Evolutionary conservation across 257 asterid species (phyloP).

Genomic region (Gentiana straminea): DNA sequence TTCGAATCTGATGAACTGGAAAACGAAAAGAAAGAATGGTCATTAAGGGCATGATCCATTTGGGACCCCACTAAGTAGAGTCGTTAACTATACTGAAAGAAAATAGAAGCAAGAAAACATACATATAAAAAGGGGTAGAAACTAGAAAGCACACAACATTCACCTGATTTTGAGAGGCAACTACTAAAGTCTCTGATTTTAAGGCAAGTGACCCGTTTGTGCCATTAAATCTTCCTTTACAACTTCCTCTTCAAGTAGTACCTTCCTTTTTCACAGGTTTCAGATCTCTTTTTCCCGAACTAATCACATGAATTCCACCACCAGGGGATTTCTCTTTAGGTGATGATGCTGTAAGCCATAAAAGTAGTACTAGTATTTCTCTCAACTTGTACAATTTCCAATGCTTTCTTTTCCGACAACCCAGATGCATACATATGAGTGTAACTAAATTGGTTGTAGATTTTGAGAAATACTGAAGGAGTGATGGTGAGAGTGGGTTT

Average conservation of each 20-base stretch:
- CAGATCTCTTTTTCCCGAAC: conserved; percentile 52
- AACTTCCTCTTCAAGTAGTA: conserved; percentile 3
- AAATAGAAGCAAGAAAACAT: conserved; percentile 6
- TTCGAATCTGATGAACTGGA: too few relatives aligned
- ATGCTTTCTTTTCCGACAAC: too few relatives aligned
- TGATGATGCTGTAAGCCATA: background rate
- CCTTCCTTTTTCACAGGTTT: background rate
- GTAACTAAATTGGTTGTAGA: too few relatives aligned
- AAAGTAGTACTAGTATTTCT: conserved; percentile 10
- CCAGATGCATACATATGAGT: too few relatives aligned
- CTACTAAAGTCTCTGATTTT: conserved; percentile 14
- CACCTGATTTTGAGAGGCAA: conserved; percentile 64
- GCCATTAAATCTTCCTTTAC: conserved; percentile 29
- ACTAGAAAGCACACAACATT: conserved; percentile 21
- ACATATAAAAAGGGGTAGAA: conserved; percentile 11
- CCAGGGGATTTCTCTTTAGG: conserved; percentile 14
- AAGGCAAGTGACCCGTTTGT: conserved; percentile 51
- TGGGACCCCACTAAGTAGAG: background rate
- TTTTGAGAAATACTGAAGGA: too few relatives aligned
- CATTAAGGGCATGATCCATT: too few relatives aligned
- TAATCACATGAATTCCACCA: conserved; percentile 49
- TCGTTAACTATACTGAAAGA: conserved; percentile 14
- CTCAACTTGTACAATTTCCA: background rate
- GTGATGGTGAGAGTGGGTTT: too few relatives aligned
- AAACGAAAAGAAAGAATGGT: too few relatives aligned